Evolutionary conservation across 768 basidiomycete genomes (phyloP), one percentile per base, ranked within the genome.

Genomic region (Dendrothele bispora): DNA sequence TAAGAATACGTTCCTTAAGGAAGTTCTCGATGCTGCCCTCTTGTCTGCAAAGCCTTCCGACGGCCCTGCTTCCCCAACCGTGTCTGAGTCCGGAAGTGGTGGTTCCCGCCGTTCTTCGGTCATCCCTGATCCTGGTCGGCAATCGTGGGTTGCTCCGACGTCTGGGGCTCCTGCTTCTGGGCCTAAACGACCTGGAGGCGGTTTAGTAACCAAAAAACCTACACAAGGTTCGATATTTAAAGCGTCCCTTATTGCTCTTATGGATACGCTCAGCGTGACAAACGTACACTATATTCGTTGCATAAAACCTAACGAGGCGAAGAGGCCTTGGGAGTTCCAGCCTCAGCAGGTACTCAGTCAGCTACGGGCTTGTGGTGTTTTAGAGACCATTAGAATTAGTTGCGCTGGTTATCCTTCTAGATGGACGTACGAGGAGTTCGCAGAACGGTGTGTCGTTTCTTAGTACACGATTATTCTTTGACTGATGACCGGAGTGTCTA

Each of bases 251-350:
- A 87, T 90, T 63, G 87, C 83, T 39, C 74, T 99, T 36, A 99
- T 99, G 95, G 94, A 97, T 29, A 99, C 97, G 0, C 86, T 99
- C 55, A 88, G 91, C 59, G 87, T 91, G 50, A 99, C 97, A 11
- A 98, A 99, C 59, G 97, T 98, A 1, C 97, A 99, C 62, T 99
- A 99, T 62, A 99, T 99, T 61, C 84, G 97, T 39, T 99, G 97
- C 66, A 98, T 99, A 74, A 99, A 99, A 66, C 97, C 97, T 2
- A 99, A 99, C 63, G 97, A 99, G 61, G 78, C 80, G 54, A 99
- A 99, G 73, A 83, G 78, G 44, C 93, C 97, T 29, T 99, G 97
- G 97, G 92, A 94, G 62, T 95, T 98, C 61, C 83, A 88, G 24
- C 91, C 95, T 26, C 91, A 95, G 57, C 94, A 98, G 64, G 97